Evolutionary conservation across 768 basidiomycete species (phyloP), one percentile per base, ranked within the genome.

Genomic region (Tephrocybe rancida): DNA sequence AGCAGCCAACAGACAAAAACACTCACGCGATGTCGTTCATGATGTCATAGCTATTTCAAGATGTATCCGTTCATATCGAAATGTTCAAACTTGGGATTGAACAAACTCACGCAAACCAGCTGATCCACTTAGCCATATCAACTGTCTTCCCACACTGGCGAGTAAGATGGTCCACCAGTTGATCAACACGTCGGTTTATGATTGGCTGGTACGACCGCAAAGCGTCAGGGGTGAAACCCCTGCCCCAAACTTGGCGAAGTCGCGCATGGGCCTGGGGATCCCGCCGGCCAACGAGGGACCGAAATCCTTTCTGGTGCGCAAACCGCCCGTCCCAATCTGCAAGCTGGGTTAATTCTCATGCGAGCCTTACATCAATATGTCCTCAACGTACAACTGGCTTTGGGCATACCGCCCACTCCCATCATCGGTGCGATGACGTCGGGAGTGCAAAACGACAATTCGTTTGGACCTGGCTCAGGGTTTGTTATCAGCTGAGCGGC

Each of bases 391-490:
- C 75, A 55, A 49, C 66, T 13, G 35, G 75, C 75, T 61, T 78
- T 77, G 1, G 71, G 72, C 56, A 79, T 64, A 0, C 79, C 76
- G 6, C 61, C 58, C 6, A 59, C 43, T 10, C 76, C 76, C 24
- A 76, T 47, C 7, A 77, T 63, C 1, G 66, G 52, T 0, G 67
- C 60, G 11, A 79, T 58, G 2, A 67, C 57, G 2, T 64, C 63
- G 3, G 61, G 57, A 22, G 74, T 73, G 22, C 58, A 55, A 19
- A 78, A 70, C 1, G 74, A 76, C 1, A 80, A 57, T 45, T 77
- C 76, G 58, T 78, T 80, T 8, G 76, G 78, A 27, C 75, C 76
- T 80, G n/a, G n/a, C n/a, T n/a, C n/a, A n/a, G n/a, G n/a, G n/a
- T n/a, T n/a, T n/a, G n/a, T n/a, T n/a, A n/a, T n/a, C n/a, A n/a